Evolutionary conservation across 2,329 filamentous ascomycete species (phyloP), one percentile per base, ranked within the genome.

Genomic region (Alternaria hordeiaustralica): DNA sequence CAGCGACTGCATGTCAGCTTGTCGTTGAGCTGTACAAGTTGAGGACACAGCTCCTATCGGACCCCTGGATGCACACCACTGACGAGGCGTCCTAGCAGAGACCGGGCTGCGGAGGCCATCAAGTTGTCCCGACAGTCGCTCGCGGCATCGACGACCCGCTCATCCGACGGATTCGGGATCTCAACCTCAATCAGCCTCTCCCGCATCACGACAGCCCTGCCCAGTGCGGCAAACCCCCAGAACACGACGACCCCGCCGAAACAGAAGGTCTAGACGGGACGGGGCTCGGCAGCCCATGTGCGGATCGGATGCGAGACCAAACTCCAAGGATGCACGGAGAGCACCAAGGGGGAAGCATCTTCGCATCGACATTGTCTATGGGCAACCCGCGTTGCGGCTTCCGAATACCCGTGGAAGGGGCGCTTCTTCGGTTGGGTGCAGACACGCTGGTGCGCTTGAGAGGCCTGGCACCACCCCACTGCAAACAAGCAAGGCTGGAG

Each of bases 301-400:
- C 36, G 9, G 36, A 18, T 41, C 36, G 36, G 1, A 41, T 41
- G 36, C 36, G 8, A 41, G 36, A 41, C 36, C 33, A 41, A 5
- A n/a, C 7, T 3, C 8, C 15, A 5, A 5, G 33, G 4, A 41
- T 41, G 2, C 33, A 36, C 15, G 8, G 33, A 41, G 8, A 4
- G 33, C 8, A 41, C 4, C 2, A 18, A 41, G 9, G 36, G 33
- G 0, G 36, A 41, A 1, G n/a, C 33, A 5, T 41, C n/a, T 5
- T 2, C 1, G 36, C 8, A 18, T 41, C 8, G 36, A 3, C 0
- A 9, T 18, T 18, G 9, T 41, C 9, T 3, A 28, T 13, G 12
- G 6, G 12, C n/a, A 15, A 21, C 4, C 47, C n/a, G 4, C 5
- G 10, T 20, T 5, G 18, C 2, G 4, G 10, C 2, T 0, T 33